Percentiles rank a stretch among this genome's conserved stretches.
Evolutionary conservation across 139 green algal genomes (phyloP).

Genomic region (Yamagishiella unicocca): DNA sequence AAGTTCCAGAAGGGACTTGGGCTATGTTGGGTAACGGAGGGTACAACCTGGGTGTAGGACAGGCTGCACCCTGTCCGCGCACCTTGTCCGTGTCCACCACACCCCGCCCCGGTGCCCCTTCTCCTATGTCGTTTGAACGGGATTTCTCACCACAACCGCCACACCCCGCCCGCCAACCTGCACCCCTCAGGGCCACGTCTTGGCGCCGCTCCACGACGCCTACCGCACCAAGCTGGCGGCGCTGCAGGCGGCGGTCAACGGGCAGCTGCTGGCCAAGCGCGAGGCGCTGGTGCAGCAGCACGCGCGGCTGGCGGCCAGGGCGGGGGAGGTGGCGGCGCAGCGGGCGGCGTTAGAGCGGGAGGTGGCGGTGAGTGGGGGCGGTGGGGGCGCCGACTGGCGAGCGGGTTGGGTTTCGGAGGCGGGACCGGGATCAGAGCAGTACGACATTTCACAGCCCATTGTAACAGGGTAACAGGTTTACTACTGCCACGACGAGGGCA

Average conservation of each 20-base stretch:
- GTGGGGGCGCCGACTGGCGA: too few relatives aligned
- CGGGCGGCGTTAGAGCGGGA: slow-evolving; percentile 36
- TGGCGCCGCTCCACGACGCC: slow-evolving; percentile 21
- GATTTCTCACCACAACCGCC: not conserved
- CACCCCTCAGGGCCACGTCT: slow-evolving; percentile 19
- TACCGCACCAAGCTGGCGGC: slow-evolving; percentile 44
- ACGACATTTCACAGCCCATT: too few relatives aligned
- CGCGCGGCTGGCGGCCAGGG: slow-evolving; percentile 27
- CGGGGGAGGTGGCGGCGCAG: slow-evolving; percentile 24
- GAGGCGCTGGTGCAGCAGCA: slow-evolving; percentile 44
- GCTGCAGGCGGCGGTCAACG: slow-evolving; percentile 35
- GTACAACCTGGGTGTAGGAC: not conserved
- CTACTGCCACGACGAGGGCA: too few relatives aligned
- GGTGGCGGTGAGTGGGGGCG: slow-evolving; percentile 15
- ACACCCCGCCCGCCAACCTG: not conserved
- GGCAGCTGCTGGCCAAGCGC: slow-evolving; percentile 17
- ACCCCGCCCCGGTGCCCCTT: not conserved
- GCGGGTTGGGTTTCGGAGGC: too few relatives aligned
- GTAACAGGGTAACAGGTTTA: too few relatives aligned
- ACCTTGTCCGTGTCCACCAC: not conserved
- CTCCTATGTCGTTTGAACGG: not conserved
- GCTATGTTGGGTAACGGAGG: too few relatives aligned
- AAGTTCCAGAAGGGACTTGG: too few relatives aligned
- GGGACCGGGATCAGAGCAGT: too few relatives aligned
- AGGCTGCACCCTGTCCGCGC: not conserved